phyloP scores from a whole-genome alignment of 108 stramenopile genomes.

The Mediolabrus comicus region DNA sequence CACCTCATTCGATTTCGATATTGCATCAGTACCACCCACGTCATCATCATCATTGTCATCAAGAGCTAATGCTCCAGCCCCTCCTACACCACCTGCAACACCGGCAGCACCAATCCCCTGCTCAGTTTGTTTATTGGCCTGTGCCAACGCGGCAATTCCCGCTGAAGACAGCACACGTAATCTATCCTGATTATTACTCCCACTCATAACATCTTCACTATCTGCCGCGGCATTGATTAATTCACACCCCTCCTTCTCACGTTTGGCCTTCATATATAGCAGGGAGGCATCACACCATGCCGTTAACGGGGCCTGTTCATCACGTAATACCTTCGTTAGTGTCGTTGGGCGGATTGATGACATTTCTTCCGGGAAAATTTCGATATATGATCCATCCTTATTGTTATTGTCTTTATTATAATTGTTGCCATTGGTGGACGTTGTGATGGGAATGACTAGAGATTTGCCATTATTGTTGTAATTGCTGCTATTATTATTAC shows the following conservation, averaged over 20 bases:
- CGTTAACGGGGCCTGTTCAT: constrained; percentile 58
- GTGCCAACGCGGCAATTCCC: constrained; percentile 75
- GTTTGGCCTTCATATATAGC: constrained; percentile 63
- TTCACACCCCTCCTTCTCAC: constrained; percentile 53
- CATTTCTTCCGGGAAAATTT: constrained; percentile 87
- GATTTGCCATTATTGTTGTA: constrained; percentile 28
- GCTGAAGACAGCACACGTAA: constrained; percentile 66
- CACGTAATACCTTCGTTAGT: constrained; percentile 59
- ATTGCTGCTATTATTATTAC: not conserved
- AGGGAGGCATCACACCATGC: constrained; percentile 73
- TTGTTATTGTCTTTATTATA: not conserved
- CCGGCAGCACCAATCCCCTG: constrained; percentile 1
- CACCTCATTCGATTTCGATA: not conserved
- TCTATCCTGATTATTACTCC: constrained; percentile 48
- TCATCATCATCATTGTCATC: not conserved
- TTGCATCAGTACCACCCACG: not conserved
- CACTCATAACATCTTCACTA: constrained; percentile 34
- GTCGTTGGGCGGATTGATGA: constrained; percentile 52
- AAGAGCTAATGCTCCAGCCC: not conserved
- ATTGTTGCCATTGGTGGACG: constrained; percentile 33
- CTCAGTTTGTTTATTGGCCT: constrained; percentile 31
- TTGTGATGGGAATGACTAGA: constrained; percentile 71
- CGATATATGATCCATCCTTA: constrained; percentile 51
- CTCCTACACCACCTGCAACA: not conserved
- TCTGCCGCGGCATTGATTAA: constrained; percentile 67